Conservation (phyloP, 2,329 filamentous ascomycete species). For the Allantophomopsis cytisporea region DNA sequence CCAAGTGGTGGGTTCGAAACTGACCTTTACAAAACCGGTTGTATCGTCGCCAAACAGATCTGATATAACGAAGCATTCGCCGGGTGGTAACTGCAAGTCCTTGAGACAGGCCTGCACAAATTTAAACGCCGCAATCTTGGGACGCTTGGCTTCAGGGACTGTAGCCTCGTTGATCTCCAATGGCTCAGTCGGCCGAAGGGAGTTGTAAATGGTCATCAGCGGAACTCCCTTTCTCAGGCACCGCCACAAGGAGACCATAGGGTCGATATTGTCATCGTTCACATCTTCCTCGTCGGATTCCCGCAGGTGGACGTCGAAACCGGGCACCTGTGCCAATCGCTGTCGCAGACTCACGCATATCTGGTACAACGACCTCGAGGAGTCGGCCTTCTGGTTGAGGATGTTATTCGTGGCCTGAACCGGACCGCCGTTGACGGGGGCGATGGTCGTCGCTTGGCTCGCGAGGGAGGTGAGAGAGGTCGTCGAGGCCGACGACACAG, state of each 20-base stretch:
- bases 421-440: conserved; percentile 37
- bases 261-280: conserved; percentile 50
- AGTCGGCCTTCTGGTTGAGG: conserved; percentile 93
- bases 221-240: conserved; percentile 75
- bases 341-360: conserved; percentile 80
- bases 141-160: conserved; percentile 55
- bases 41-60: conserved; percentile 92
- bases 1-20: not conserved
- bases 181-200: conserved; percentile 54
- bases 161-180: conserved; percentile 53
- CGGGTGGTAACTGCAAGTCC: conserved; percentile 64
- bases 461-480: conserved; percentile 18
- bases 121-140: conserved; percentile 81
- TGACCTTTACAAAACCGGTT: conserved; percentile 88
- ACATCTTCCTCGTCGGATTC: conserved; percentile 59
- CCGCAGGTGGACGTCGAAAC: conserved; percentile 62
- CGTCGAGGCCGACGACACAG: conserved; percentile 16
- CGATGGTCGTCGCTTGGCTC: conserved; percentile 17
- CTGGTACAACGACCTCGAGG: conserved; percentile 84
- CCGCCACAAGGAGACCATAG: conserved; percentile 84
- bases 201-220: conserved; percentile 80
- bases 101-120: conserved; percentile 83
- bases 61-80: conserved; percentile 82
- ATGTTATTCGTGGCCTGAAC: conserved; percentile 79
- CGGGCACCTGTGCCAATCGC: conserved; percentile 70